Percentiles rank a stretch among this genome's conserved stretches.
These are phyloP conservation scores for Aleurites moluccanus DNA, from an alignment of 441 rosid genomes.

Conservation along the genomic window DNA sequence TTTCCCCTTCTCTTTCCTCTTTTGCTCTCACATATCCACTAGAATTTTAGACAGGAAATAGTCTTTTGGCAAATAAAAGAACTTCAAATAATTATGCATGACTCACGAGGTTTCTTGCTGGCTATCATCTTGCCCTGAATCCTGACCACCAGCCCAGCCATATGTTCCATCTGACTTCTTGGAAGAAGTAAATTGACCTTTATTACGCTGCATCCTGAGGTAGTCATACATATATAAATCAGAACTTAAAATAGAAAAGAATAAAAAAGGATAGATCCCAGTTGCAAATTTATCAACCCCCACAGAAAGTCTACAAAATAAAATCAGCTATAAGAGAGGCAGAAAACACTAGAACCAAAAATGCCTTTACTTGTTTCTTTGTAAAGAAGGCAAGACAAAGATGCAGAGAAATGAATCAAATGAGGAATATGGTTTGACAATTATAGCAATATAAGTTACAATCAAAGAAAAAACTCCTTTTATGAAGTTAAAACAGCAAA, in stretches of 20 bases:
- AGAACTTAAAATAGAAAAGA: neutral
- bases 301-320: neutral
- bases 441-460: too few species aligned
- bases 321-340: neutral
- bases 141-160: conserved; percentile 59
- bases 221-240: neutral
- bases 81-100: too few species aligned
- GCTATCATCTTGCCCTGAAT: conserved; percentile 67
- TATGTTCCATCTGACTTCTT: conserved; percentile 69
- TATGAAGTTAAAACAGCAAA: neutral
- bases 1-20: neutral
- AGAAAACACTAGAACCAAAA: neutral
- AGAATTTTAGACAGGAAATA: neutral
- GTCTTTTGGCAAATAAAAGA: neutral
- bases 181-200: conserved; percentile 91
- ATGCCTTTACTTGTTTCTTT: too few species aligned
- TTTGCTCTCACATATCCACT: neutral
- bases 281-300: neutral
- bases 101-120: conserved; percentile 72
- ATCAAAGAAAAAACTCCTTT: neutral
- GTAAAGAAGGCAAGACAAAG: neutral
- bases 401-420: neutral
- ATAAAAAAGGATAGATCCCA: neutral
- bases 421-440: too few species aligned
- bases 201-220: conserved; percentile 91